Evolutionary conservation across 2,329 filamentous ascomycete genomes (phyloP).

Genomic region (Alternaria ethzedia): DNA sequence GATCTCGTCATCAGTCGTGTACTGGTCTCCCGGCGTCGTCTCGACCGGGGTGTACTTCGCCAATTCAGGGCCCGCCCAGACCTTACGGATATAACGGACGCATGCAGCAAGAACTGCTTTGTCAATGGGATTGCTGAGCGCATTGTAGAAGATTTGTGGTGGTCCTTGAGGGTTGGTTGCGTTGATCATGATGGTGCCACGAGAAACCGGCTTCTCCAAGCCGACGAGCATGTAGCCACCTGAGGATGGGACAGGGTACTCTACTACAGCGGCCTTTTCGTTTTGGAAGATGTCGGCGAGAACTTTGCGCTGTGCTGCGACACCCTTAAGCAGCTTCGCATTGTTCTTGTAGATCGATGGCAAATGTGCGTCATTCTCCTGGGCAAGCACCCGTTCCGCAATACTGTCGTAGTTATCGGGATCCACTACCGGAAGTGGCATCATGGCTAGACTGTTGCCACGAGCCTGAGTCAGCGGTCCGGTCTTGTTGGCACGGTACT

Average conservation of each 20-base stretch:
- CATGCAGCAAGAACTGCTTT: conserved; percentile 42
- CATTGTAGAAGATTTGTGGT: conserved; percentile 34
- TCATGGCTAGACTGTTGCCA: conserved; percentile 35
- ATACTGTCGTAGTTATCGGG: conserved; percentile 24
- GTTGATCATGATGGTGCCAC: conserved; percentile 44
- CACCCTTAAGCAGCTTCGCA: conserved; percentile 31
- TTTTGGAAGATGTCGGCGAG: conserved; percentile 30
- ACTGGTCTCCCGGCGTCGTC: conserved; percentile 34
- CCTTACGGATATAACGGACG: conserved; percentile 43
- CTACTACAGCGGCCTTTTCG: conserved; percentile 33
- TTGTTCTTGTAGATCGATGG: conserved; percentile 33
- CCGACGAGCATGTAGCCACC: conserved; percentile 32
- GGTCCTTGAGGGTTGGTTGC: conserved; percentile 35
- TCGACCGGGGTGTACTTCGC: conserved; percentile 28
- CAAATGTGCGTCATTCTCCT: conserved; percentile 24
- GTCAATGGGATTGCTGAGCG: conserved; percentile 40
- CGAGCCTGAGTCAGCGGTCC: conserved; percentile 35
- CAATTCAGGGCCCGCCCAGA: conserved; percentile 38
- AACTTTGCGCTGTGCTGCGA: conserved; percentile 36
- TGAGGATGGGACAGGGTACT: conserved; percentile 44
- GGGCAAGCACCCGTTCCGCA: conserved; percentile 15
- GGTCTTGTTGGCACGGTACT: conserved; percentile 34
- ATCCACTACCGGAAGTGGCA: conserved; percentile 34
- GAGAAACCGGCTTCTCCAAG: conserved; percentile 49
- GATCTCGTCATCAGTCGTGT: conserved; percentile 34